phyloP scores from a whole-genome alignment of 2,329 filamentous ascomycete genomes.

The Daldinia sp. region DNA sequence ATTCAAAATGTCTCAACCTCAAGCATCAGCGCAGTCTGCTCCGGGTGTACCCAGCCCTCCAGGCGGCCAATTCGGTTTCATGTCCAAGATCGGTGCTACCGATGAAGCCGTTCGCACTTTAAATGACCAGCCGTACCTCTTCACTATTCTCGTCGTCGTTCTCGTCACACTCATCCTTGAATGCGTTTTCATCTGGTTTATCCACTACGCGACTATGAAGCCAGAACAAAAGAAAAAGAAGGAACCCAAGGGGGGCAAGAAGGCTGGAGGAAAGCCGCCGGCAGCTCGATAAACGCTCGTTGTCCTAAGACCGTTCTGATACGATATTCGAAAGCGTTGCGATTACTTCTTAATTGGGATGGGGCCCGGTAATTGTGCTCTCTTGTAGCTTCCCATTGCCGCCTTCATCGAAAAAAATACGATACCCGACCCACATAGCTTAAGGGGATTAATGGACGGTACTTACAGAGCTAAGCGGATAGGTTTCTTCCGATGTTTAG shows the following conservation, averaged over 20 bases:
- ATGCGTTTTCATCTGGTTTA: constrained; percentile 62
- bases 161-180: constrained; percentile 59
- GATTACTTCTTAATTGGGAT: not conserved
- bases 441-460: not conserved
- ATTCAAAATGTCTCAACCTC: constrained; percentile 40
- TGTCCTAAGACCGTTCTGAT: not conserved
- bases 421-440: not conserved
- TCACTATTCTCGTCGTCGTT: constrained; percentile 64
- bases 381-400: not conserved
- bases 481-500: not conserved
- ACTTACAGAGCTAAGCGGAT: not conserved
- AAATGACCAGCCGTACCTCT: constrained; percentile 68
- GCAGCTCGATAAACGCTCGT: constrained; percentile 38
- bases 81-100: constrained; percentile 64
- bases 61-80: constrained; percentile 63
- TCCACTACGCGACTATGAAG: constrained; percentile 67
- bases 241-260: constrained; percentile 53
- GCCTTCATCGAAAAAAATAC: not conserved
- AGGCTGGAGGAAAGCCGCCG: constrained; percentile 46
- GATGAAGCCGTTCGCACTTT: constrained; percentile 65
- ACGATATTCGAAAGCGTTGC: not conserved
- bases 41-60: not conserved
- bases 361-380: not conserved
- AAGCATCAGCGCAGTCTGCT: too few species aligned
- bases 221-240: constrained; percentile 67